Conservation (phyloP, 805 yeast genomes). For the Debaryomyces prosopidis region DNA sequence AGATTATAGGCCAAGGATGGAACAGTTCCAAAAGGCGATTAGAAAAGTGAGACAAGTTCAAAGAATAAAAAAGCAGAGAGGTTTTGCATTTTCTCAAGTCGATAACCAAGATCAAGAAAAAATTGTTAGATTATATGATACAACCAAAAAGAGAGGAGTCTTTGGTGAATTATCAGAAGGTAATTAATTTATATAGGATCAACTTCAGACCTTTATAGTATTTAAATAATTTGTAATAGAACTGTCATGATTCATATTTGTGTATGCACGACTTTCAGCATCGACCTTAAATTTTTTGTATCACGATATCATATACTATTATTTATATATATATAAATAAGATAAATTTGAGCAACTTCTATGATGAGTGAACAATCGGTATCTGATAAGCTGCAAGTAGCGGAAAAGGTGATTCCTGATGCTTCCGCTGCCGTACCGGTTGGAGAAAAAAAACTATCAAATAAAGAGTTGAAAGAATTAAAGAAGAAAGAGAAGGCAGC, state of each 20-base stretch:
- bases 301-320: too few relatives aligned
- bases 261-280: background rate
- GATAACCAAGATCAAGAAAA: constrained; percentile 89
- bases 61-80: constrained; percentile 96
- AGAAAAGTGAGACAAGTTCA: constrained; percentile 97
- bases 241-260: background rate
- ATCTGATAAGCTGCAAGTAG: background rate
- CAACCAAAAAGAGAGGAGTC: constrained; percentile 80
- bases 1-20: constrained; percentile 94
- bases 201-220: constrained; percentile 1
- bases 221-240: background rate
- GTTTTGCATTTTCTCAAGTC: constrained; percentile 96
- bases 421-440: background rate
- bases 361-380: constrained; percentile 2
- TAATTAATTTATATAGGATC: constrained; percentile 3
- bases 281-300: constrained; percentile 1
- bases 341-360: too few relatives aligned
- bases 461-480: constrained; percentile 83
- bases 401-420: background rate
- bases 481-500: constrained; percentile 91
- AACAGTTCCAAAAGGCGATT: constrained; percentile 94
- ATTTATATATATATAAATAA: too few relatives aligned
- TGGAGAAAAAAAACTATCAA: constrained; percentile 40
- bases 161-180: constrained; percentile 53
- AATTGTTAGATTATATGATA: constrained; percentile 90